A percentile compares a stretch with the other conserved stretches of the same genome.
These are phyloP conservation scores for Cnidoscolus chayamansa DNA, from an alignment of 441 rosid species.

Conservation along the genomic window DNA sequence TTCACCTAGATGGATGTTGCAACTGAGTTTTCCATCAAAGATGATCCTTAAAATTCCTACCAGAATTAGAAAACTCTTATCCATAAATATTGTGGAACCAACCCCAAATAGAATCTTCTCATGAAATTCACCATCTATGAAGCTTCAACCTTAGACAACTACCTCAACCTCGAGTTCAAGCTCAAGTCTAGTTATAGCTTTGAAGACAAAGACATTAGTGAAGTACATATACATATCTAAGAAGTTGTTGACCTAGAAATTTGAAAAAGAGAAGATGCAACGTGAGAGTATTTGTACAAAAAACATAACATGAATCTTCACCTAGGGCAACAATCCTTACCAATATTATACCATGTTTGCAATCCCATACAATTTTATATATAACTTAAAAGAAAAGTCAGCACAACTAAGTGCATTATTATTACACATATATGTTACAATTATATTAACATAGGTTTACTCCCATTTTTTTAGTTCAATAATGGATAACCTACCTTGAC, in stretches of 20 bases:
- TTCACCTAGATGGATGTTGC: slow-evolving; percentile 64
- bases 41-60: slow-evolving; percentile 33
- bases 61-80: slow-evolving; percentile 48
- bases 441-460: no score
- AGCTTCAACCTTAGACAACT: slow-evolving; percentile 42
- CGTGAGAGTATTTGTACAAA: neutral
- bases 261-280: neutral
- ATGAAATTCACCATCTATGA: slow-evolving; percentile 51
- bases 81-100: slow-evolving; percentile 51
- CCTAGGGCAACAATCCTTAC: no score
- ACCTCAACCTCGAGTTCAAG: slow-evolving; percentile 37
- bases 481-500: no score
- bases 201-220: slow-evolving; percentile 57
- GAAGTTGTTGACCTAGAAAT: slow-evolving; percentile 42
- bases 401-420: no score
- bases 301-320: no score
- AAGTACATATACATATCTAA: slow-evolving; percentile 52
- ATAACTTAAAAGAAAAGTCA: no score
- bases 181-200: slow-evolving; percentile 51
- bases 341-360: no score
- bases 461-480: no score
- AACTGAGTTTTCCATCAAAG: slow-evolving; percentile 46
- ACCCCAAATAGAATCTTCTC: slow-evolving; percentile 54
- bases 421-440: no score
- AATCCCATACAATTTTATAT: no score